Evolutionary conservation across 768 basidiomycete species (phyloP).

Genomic region (Kwoniella mangroviensis): DNA sequence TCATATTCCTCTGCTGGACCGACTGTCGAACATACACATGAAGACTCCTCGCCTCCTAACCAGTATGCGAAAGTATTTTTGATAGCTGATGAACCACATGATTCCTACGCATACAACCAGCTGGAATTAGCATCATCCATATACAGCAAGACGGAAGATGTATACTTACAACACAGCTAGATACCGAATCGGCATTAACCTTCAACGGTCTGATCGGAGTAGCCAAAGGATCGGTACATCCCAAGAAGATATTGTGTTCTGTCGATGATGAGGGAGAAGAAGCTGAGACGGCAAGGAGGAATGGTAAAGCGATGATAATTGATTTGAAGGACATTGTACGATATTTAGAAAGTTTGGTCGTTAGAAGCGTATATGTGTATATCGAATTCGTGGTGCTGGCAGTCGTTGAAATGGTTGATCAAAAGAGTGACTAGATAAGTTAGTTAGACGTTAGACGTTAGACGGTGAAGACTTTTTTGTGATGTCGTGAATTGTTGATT

Average conservation of each 20-base stretch:
- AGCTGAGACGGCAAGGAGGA: neutral
- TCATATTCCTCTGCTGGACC: constrained; percentile 21
- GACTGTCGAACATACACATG: constrained; percentile 12
- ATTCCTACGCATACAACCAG: neutral
- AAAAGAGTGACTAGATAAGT: constrained; percentile 1
- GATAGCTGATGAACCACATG: constrained; percentile 2
- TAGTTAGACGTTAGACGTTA: neutral
- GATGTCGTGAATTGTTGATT: too few species aligned
- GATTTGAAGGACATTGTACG: constrained; percentile 14
- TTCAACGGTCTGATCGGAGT: constrained; percentile 12
- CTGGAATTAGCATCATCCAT: too few species aligned
- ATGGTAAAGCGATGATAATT: constrained; percentile 13
- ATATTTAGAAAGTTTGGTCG: neutral
- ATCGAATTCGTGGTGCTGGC: neutral
- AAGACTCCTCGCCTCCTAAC: neutral
- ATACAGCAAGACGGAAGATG: too few species aligned
- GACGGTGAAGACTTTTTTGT: too few species aligned
- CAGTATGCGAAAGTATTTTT: constrained; percentile 21
- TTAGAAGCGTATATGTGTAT: neutral
- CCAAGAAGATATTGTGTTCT: constrained; percentile 9
- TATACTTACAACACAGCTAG: constrained; percentile 13
- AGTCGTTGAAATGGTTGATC: neutral
- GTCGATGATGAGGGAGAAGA: constrained; percentile 1
- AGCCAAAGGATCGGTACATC: constrained; percentile 18
- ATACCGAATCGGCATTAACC: constrained; percentile 3